A percentile compares a stretch with the other conserved stretches of the same genome.
These are phyloP conservation scores for Geopyxis carbonaria DNA, from an alignment of 495 filamentous ascomycete genomes.

Conservation along the genomic window DNA sequence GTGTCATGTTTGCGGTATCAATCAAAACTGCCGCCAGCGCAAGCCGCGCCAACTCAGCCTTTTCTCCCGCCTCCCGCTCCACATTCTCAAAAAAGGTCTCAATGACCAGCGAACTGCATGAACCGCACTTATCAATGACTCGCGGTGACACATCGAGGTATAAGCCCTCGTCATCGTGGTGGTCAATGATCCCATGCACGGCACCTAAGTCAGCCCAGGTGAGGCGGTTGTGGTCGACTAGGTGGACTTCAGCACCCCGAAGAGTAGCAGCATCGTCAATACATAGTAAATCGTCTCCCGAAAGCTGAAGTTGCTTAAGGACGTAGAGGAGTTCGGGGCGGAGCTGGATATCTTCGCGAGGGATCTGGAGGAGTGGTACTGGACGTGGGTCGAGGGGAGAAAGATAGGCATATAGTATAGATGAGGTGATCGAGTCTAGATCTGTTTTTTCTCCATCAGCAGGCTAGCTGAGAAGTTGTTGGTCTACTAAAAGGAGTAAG, in stretches of 20 bases:
- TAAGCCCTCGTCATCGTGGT: constrained; percentile 65
- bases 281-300: constrained; percentile 33
- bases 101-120: constrained; percentile 65
- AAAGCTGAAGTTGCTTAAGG: constrained; percentile 33
- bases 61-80: constrained; percentile 34
- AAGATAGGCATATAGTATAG: constrained; percentile 74
- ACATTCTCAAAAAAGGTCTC: constrained; percentile 35
- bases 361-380: constrained; percentile 67
- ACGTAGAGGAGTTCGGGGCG: constrained; percentile 63
- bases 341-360: constrained; percentile 47
- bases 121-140: constrained; percentile 46
- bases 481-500: constrained; percentile 4
- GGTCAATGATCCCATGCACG: constrained; percentile 64
- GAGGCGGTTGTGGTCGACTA: constrained; percentile 84
- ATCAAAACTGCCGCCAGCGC: constrained; percentile 66
- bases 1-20: constrained; percentile 62
- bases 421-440: constrained; percentile 77
- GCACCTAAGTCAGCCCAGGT: constrained; percentile 32
- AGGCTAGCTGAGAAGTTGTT: background rate
- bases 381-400: constrained; percentile 37
- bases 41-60: constrained; percentile 47
- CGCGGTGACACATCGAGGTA: constrained; percentile 34
- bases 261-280: constrained; percentile 12
- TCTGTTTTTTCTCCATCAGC: constrained; percentile 33
- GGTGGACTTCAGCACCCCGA: constrained; percentile 30